A percentile compares a stretch with the other conserved stretches of the same genome.
These are phyloP conservation scores for Eutrema japonicum DNA, from an alignment of 345 rosid species.

Conservation along the genomic window DNA sequence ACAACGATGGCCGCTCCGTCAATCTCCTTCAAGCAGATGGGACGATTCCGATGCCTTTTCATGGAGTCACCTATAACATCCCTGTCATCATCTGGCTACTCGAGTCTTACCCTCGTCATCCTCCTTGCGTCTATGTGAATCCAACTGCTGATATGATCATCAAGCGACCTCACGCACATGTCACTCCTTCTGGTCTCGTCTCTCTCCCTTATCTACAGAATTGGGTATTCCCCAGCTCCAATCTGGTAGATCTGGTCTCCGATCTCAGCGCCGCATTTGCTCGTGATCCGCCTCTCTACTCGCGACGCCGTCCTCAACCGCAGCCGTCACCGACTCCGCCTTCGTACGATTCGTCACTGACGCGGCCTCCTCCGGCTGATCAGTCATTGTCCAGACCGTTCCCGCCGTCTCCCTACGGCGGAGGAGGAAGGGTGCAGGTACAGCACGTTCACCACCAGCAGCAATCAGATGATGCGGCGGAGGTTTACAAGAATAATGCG, in stretches of 20 bases:
- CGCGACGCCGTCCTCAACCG: slow-evolving; percentile 72
- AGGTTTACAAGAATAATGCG: slow-evolving; percentile 71
- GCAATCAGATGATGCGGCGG: slow-evolving; percentile 74
- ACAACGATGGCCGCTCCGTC: slow-evolving; percentile 97
- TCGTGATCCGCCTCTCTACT: slow-evolving; percentile 87
- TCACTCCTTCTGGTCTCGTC: slow-evolving; percentile 89
- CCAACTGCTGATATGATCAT: slow-evolving; percentile 98
- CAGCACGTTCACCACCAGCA: slow-evolving; percentile 44
- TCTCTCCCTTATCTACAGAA: slow-evolving; percentile 78
- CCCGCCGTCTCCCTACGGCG: slow-evolving; percentile 59
- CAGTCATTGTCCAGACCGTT: slow-evolving; percentile 49
- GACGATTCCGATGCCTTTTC: slow-evolving; percentile 83
- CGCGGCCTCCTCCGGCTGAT: slow-evolving; percentile 32
- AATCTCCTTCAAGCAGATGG: slow-evolving; percentile 96
- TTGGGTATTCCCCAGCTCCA: slow-evolving; percentile 90
- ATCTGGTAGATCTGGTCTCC: slow-evolving; percentile 76
- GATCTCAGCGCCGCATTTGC: slow-evolving; percentile 62
- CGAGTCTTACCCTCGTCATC: slow-evolving; percentile 91
- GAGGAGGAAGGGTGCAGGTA: slow-evolving; percentile 38
- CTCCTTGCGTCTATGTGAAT: slow-evolving; percentile 89
- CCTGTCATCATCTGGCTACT: slow-evolving; percentile 93
- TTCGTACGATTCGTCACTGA: slow-evolving; percentile 39
- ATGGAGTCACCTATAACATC: slow-evolving; percentile 89
- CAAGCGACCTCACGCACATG: slow-evolving; percentile 83
- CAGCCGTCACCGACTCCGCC: slow-evolving; percentile 37